Percentiles rank a stretch among this genome's conserved stretches.
Conservation (phyloP, 2,329 filamentous ascomycete species). For the Acrodontium crateriforme region DNA sequence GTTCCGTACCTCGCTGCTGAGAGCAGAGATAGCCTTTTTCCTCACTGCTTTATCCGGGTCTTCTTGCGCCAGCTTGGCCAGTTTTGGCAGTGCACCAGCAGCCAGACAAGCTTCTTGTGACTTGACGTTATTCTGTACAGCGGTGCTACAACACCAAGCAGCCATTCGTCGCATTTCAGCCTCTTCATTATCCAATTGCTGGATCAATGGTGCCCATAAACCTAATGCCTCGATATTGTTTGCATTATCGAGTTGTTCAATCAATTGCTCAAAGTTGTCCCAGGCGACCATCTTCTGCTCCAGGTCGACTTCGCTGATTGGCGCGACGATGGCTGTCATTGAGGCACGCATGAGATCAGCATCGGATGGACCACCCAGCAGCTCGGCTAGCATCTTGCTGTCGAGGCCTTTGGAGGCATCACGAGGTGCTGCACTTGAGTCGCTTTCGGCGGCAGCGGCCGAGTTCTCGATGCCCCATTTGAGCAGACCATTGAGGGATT, state of each 20-base stretch:
- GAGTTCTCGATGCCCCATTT: conserved; percentile 64
- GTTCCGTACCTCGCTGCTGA: conserved; percentile 77
- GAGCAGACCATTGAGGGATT: conserved; percentile 55
- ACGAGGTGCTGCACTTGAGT: conserved; percentile 14
- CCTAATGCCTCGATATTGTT: conserved; percentile 74
- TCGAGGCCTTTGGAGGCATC: conserved; percentile 38
- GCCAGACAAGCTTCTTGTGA: conserved; percentile 59
- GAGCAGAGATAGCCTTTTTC: conserved; percentile 77
- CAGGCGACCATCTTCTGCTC: conserved; percentile 73
- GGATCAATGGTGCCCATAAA: conserved; percentile 70
- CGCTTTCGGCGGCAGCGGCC: conserved; percentile 25
- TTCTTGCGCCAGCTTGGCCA: conserved; percentile 51
- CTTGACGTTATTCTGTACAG: conserved; percentile 88
- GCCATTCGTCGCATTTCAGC: conserved; percentile 67
- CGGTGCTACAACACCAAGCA: conserved; percentile 88
- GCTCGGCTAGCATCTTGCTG: conserved; percentile 54
- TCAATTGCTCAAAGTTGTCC: conserved; percentile 88
- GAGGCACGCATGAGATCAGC: conserved; percentile 81
- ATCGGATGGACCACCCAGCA: conserved; percentile 76
- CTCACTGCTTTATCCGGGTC: conserved; percentile 51
- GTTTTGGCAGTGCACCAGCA: conserved; percentile 52
- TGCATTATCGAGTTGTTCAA: conserved; percentile 89
- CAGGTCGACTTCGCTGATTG: conserved; percentile 42
- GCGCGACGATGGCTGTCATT: conserved; percentile 60
- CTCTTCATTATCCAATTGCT: conserved; percentile 54